Conservation (phyloP, 345 rosid species). For the Rubroshorea leprosula region DNA sequence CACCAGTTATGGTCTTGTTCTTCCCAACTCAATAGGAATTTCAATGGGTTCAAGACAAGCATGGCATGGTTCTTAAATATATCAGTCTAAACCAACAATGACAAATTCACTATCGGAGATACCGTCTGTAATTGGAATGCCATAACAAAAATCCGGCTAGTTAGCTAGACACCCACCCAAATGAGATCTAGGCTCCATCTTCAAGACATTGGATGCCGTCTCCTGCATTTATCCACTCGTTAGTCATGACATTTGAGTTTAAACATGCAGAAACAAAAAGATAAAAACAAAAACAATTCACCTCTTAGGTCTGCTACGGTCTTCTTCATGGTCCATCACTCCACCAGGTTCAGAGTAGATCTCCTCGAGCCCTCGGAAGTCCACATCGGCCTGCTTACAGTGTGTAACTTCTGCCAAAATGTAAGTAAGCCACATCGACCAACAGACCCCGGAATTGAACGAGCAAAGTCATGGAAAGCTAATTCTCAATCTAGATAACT, state of each 20-base stretch:
- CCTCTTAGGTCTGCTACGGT: slow-evolving; percentile 92
- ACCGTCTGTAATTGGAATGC: slow-evolving; percentile 22
- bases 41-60: slow-evolving; percentile 25
- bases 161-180: slow-evolving; percentile 8
- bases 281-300: slow-evolving; percentile 18
- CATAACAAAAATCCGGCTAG: slow-evolving; percentile 31
- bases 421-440: slow-evolving; percentile 99
- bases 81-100: slow-evolving; percentile 19
- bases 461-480: slow-evolving; percentile 4
- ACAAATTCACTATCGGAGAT: slow-evolving; percentile 16
- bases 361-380: slow-evolving; percentile 85
- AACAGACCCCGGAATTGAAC: slow-evolving; percentile 38
- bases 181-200: slow-evolving; percentile 21
- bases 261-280: neutral
- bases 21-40: slow-evolving; percentile 25
- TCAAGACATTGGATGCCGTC: slow-evolving; percentile 69
- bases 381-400: slow-evolving; percentile 93
- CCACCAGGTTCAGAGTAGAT: slow-evolving; percentile 93
- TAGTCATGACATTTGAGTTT: neutral
- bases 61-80: slow-evolving; percentile 15
- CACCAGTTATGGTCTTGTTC: slow-evolving; percentile 13
- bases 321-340: slow-evolving; percentile 98
- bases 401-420: slow-evolving; percentile 95
- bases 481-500: slow-evolving; percentile 7
- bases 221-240: slow-evolving; percentile 41